Evolutionary conservation across 768 basidiomycete species (phyloP), one percentile per base, ranked within the genome.

Genomic region (Lentinus brumalis): DNA sequence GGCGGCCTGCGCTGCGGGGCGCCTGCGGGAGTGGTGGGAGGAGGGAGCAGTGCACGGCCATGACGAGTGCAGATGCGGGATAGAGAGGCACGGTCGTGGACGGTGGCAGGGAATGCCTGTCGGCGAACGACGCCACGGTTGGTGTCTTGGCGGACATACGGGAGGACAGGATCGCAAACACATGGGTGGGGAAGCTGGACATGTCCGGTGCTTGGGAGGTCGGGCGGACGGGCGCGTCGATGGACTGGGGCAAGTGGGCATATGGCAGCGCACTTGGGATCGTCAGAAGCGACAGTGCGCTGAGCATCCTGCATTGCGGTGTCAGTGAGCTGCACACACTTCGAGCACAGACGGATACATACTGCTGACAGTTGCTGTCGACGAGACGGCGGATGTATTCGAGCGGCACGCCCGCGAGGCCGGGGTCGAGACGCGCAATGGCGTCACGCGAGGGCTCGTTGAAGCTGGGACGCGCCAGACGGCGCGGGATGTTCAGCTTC

Each of bases 401-500:
- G 50, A 86, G 73, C 14, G 91, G 89, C 12, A 82, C 79, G 35
- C 80, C 78, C 8, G 67, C 75, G 21, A 88, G 77, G 16, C 78
- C 79, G 30, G 85, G 82, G 45, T 84, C 85, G 57, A 85, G 73
- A 35, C 87, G 80, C 2, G 71, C 67, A 44, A 91, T 69, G 35
- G 81, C 82, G 44, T 86, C 83, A 53, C 80, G 77, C 30, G 86
- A 81, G 46, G 89, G 82, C 63, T 89, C 86, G 46, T 77, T 66
- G 67, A 84, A 89, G 10, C 78, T 72, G 7, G 91, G 89, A 10
- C 89, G 83, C 32, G 83, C 78, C 47, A 93, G 86, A 39, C 79
- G 86, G 58, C 91, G 84, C n/a, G 91, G 91, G n/a, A 93, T 83
- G 66, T 90, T 86, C 11, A 91, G 79, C 65, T 70, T 75, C 46